Evolutionary conservation across 2,329 filamentous ascomycete genomes (phyloP), one percentile per base, ranked within the genome.

Genomic region (Tolypocladium ophioglossoides): DNA sequence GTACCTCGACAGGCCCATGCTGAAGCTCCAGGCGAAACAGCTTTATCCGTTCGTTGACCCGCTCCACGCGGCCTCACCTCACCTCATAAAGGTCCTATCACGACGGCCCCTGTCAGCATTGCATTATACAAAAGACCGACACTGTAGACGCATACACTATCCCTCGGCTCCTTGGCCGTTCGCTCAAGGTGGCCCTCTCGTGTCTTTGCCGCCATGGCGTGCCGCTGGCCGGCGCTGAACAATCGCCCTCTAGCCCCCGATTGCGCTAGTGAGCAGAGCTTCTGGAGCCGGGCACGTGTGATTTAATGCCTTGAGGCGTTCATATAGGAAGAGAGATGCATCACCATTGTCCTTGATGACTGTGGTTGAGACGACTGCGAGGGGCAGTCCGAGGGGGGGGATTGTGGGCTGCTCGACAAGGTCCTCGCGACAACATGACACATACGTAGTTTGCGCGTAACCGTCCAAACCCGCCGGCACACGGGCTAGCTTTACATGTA

Each of bases 121-220:
- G 7, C 52, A 48, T 49, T 52, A 48, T 49, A 9, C 10, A 12
- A 37, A 35, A 12, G 5, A 27, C 11, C 27, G 44, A 34, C 18
- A 3, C 9, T 4, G 27, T 12, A 12, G 9, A 22, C 12, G 9
- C 22, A 3, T 34, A 54, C 80, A 56, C 79, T 72, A 55, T 87
- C 82, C 55, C 90, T 83, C 44, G 86, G 87, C 65, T 94, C 86
- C 40, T 78, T 70, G 3, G 86, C 85, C 12, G 90, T 95, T 52
- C 89, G 80, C 60, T 90, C 80, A 56, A 86, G 74, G 64, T 94
- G 89, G 57, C 55, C 52, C 54, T 56, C 16, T 47, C 44, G 37
- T 27, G 30, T 18, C 40, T 32, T 11, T 12, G 44, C 49, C 10
- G 53, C 34, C 41, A 37, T 52, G 14, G 14, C 27, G 44, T 14